Evolutionary conservation across 192 early-diverging fungal genomes (phyloP).

Genomic region (Podila verticillata): DNA sequence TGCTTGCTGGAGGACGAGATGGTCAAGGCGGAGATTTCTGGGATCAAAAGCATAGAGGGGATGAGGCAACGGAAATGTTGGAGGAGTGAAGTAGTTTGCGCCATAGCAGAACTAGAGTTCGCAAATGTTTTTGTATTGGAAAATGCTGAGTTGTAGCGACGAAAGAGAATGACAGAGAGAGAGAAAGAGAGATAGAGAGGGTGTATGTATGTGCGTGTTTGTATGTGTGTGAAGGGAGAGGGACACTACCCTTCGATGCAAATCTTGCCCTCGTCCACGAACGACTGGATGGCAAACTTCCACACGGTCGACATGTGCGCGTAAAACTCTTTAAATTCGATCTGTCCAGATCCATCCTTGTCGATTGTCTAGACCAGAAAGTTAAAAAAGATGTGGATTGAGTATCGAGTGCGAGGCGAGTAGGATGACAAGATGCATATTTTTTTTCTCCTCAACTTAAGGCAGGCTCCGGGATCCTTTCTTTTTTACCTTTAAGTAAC

Average conservation of each 20-base stretch:
- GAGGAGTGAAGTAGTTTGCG: background rate
- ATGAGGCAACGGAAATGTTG: background rate
- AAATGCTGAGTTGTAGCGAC: background rate
- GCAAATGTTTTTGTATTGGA: too few relatives aligned
- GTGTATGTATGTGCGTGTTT: background rate
- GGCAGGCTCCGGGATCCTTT: too few relatives aligned
- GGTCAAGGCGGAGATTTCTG: too few relatives aligned
- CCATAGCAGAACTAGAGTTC: background rate
- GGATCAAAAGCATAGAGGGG: background rate
- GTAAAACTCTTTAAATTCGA: conserved; percentile 42
- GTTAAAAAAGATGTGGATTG: background rate
- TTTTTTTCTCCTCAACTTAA: background rate
- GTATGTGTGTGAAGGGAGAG: background rate
- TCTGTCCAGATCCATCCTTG: conserved; percentile 10
- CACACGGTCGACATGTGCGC: conserved; percentile 30
- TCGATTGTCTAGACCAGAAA: conserved; percentile 16
- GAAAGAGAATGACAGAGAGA: background rate
- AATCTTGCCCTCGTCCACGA: conserved; percentile 49
- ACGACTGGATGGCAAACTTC: conserved; percentile 48
- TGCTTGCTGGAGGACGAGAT: background rate
- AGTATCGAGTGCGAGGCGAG: background rate
- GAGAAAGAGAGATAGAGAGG: background rate
- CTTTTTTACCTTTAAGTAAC: conserved; percentile 33
- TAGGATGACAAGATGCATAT: background rate
- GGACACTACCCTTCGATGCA: conserved; percentile 13